Evolutionary conservation across 2,329 filamentous ascomycete species (phyloP).

Genomic region (Ascochyta clinopodiicola): DNA sequence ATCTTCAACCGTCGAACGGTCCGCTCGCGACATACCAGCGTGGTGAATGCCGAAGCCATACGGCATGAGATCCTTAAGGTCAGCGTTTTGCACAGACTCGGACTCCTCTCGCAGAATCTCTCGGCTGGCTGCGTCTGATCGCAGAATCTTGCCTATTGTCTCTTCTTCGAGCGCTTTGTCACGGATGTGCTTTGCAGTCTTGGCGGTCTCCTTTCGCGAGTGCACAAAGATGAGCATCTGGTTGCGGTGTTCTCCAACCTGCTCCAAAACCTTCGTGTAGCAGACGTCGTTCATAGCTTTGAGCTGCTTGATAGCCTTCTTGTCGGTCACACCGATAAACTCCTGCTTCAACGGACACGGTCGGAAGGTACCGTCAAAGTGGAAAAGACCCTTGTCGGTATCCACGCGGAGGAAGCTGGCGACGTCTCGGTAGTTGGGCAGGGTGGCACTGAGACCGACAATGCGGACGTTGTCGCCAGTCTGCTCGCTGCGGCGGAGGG

Average conservation of each 20-base stretch:
- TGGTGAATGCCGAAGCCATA: constrained; percentile 99
- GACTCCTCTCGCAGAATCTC: constrained; percentile 88
- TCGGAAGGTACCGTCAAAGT: constrained; percentile 93
- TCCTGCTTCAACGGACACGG: constrained; percentile 96
- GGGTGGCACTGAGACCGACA: constrained; percentile 89
- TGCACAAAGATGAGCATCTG: constrained; percentile 99
- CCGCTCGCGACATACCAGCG: constrained; percentile 94
- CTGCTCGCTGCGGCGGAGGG: constrained; percentile 90
- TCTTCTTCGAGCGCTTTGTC: constrained; percentile 98
- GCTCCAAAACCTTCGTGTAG: constrained; percentile 96
- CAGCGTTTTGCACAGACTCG: constrained; percentile 79
- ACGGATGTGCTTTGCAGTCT: constrained; percentile 93
- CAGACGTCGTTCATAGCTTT: constrained; percentile 99
- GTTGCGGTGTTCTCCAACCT: constrained; percentile 89
- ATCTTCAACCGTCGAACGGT: constrained; percentile 93
- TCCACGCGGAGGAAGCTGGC: constrained; percentile 94
- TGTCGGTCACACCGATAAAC: constrained; percentile 96
- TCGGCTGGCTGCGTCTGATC: constrained; percentile 87
- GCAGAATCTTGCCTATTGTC: constrained; percentile 93
- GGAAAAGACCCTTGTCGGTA: constrained; percentile 83
- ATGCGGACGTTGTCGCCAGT: constrained; percentile 92
- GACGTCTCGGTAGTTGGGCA: constrained; percentile 96
- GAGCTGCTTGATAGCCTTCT: constrained; percentile 97
- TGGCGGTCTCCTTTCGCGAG: constrained; percentile 96
- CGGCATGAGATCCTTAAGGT: constrained; percentile 91